Percentiles rank a stretch among this genome's conserved stretches.
Evolutionary conservation across 2,329 filamentous ascomycete species (phyloP).

Genomic region (Botrytis fabae): DNA sequence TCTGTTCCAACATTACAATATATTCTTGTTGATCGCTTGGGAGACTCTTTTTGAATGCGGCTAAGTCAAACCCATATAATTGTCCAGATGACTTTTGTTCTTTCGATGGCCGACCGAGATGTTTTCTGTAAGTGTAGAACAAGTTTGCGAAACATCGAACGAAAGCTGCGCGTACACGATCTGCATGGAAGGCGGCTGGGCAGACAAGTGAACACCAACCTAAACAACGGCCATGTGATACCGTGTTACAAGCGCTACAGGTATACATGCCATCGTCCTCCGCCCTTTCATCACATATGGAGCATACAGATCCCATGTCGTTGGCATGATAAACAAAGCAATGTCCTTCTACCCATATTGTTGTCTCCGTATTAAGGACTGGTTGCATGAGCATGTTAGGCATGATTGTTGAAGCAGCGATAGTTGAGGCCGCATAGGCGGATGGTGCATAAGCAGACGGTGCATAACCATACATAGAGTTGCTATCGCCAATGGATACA

Average conservation of each 20-base stretch:
- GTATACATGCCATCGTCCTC: conserved; percentile 68
- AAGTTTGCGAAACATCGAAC: conserved; percentile 66
- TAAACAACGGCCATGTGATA: conserved; percentile 60
- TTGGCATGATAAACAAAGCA: conserved; percentile 67
- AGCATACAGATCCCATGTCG: conserved; percentile 64
- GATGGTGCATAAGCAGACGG: conserved; percentile 84
- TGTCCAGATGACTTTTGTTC: conserved; percentile 62
- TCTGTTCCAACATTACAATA: conserved; percentile 62
- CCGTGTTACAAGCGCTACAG: conserved; percentile 64
- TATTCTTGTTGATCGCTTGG: conserved; percentile 68
- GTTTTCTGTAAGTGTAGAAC: conserved; percentile 65
- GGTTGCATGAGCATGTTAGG: conserved; percentile 79
- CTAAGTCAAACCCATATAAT: conserved; percentile 64
- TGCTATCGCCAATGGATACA: conserved; percentile 38
- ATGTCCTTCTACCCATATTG: conserved; percentile 82
- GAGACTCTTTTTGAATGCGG: conserved; percentile 63
- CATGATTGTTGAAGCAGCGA: conserved; percentile 85
- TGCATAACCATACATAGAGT: conserved; percentile 62
- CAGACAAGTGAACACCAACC: conserved; percentile 65
- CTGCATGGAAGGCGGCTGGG: conserved; percentile 60
- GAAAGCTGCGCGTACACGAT: conserved; percentile 63
- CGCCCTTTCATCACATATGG: conserved; percentile 74
- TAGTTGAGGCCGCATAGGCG: conserved; percentile 80
- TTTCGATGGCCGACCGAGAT: conserved; percentile 58
- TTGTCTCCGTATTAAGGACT: conserved; percentile 75